Base-by-base conservation (phyloP, 805 yeast species). In the Candida berthetii region DNA sequence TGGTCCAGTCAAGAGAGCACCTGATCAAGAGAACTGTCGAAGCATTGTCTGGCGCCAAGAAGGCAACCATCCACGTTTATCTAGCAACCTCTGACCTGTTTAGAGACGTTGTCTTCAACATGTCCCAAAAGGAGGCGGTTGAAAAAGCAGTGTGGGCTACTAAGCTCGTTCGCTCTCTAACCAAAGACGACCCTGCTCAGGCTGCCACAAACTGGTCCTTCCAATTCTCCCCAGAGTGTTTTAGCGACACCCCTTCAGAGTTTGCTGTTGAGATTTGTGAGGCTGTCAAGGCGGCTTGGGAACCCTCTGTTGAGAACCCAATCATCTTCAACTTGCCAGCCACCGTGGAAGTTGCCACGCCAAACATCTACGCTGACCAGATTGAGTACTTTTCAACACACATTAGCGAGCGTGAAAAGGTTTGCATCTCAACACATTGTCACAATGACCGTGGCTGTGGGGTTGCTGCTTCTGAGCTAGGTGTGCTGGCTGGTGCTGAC, bases 371-470 rank as follows among this genome's bases (percentile, higher is more conserved):
- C 52, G 91, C 91, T 41, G 91, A 83, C 63, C 89, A 83, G 65
- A 76, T 83, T 49, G 91, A 83, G 62, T 83, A 81, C 54, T 83
- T 83, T 62, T 72, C 80, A 48, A 77, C 71, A 39, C 72, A 82
- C 55, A 82, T 83, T 41, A 58, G 78, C 39, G 86, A 83, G 56
- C 74, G 90, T 61, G 88, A 82, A 55, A 82, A 80, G 53, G 76
- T 82, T 34, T 66, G 80, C 46, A 76, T 83, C 44, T 82, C 89
- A 18, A 72, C 82, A 14, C 91, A 83, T 56, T 76, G 85, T 47
- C 91, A 83, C 63, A 83, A 83, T 54, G 91, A 83, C 59, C 74
- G 91, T 63, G 91, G 91, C 17, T 82, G 87, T 59, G 89, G 87
- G 57, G 89, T 83, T 42, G 91, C 91, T 36, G 91, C 91, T 20